Percentiles rank a stretch among this genome's conserved stretches.
Evolutionary conservation across 2,329 filamentous ascomycete species (phyloP).

Genomic region (Pseudogymnoascus sp.): DNA sequence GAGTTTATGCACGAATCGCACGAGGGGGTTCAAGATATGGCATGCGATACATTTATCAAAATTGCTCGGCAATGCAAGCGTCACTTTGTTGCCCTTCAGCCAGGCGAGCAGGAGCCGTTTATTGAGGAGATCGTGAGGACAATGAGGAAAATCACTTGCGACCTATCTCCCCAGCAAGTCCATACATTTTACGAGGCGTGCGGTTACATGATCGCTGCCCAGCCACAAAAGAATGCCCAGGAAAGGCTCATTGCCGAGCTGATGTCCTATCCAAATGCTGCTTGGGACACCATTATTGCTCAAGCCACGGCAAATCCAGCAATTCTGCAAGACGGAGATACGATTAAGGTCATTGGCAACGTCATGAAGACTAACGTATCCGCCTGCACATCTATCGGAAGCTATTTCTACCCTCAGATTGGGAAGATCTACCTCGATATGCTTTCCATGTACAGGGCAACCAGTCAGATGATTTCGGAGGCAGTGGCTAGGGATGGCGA

Average conservation of each 20-base stretch:
- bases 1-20: slow-evolving; percentile 99
- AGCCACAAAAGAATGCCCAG: slow-evolving; percentile 90
- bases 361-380: slow-evolving; percentile 99
- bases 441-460: slow-evolving; percentile 97
- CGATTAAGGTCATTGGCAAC: slow-evolving; percentile 97
- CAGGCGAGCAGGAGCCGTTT: slow-evolving; percentile 89
- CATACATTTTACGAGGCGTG: slow-evolving; percentile 99
- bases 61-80: slow-evolving; percentile 97
- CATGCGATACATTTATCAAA: slow-evolving; percentile 99
- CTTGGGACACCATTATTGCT: slow-evolving; percentile 92
- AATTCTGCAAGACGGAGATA: slow-evolving; percentile 84
- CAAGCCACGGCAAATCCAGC: slow-evolving; percentile 77
- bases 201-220: slow-evolving; percentile 97
- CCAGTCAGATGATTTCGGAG: slow-evolving; percentile 93
- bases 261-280: slow-evolving; percentile 87
- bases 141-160: slow-evolving; percentile 90
- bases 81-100: slow-evolving; percentile 93
- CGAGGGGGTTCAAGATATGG: slow-evolving; percentile 99
- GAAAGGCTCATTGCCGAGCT: slow-evolving; percentile 84
- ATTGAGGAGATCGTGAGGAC: slow-evolving; percentile 98
- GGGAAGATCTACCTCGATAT: slow-evolving; percentile 97
- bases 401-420: slow-evolving; percentile 97
- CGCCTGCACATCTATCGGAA: slow-evolving; percentile 92
- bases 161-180: slow-evolving; percentile 91
- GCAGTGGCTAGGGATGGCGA: slow-evolving; percentile 80